Conservation (phyloP, 306 rosid genomes). For the Vachellia collinsii region DNA sequence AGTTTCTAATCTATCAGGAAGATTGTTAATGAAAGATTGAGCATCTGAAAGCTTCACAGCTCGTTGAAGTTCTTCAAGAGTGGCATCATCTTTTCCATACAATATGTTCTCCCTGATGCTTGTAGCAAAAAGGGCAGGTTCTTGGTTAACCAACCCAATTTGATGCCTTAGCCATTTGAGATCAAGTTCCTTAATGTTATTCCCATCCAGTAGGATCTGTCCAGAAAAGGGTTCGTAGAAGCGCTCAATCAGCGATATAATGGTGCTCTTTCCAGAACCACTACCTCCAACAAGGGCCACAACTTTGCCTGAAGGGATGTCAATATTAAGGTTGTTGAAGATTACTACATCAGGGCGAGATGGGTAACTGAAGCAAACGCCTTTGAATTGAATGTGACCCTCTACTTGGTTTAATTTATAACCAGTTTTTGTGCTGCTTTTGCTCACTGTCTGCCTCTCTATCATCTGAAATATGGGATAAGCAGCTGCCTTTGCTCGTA, state of each 20-base stretch:
- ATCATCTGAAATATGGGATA: slow-evolving; percentile 93
- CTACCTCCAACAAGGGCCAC: slow-evolving; percentile 93
- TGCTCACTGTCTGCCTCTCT: slow-evolving; percentile 62
- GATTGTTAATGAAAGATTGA: slow-evolving; percentile 73
- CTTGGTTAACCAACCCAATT: slow-evolving; percentile 87
- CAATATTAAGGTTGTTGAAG: slow-evolving; percentile 67
- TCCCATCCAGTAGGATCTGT: slow-evolving; percentile 62
- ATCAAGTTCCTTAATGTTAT: slow-evolving; percentile 60
- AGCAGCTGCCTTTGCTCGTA: slow-evolving; percentile 84
- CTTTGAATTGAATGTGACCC: slow-evolving; percentile 70
- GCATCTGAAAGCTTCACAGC: slow-evolving; percentile 82
- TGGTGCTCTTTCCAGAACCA: slow-evolving; percentile 92
- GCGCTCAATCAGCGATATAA: slow-evolving; percentile 78
- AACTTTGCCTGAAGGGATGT: slow-evolving; percentile 79
- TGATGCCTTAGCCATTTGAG: slow-evolving; percentile 86
- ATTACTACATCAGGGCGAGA: slow-evolving; percentile 70
- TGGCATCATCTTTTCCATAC: slow-evolving; percentile 83
- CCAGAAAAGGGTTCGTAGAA: slow-evolving; percentile 92
- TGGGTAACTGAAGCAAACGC: slow-evolving; percentile 78
- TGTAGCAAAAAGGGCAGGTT: slow-evolving; percentile 91
- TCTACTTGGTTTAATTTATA: slow-evolving; percentile 56
- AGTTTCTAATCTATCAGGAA: slow-evolving; percentile 86
- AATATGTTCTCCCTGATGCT: slow-evolving; percentile 82
- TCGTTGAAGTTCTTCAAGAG: slow-evolving; percentile 62
- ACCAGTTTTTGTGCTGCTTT: slow-evolving; percentile 51